These are phyloP conservation scores for Juglanconis juglandina DNA, from an alignment of 2,329 filamentous ascomycete species.

Conservation along the genomic window DNA sequence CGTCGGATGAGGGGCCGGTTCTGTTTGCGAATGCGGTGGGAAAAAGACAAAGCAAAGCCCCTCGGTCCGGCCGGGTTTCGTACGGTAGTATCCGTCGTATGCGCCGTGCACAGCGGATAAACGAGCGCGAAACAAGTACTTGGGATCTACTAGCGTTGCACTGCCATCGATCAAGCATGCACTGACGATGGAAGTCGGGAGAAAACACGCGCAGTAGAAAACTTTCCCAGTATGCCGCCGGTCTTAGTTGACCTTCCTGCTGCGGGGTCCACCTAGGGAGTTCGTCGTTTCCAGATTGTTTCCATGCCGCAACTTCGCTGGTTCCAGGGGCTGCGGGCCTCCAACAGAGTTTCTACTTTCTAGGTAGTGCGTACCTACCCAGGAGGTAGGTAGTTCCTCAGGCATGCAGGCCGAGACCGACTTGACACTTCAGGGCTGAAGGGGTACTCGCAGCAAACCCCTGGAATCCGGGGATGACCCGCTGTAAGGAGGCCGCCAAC, in stretches of 20 bases:
- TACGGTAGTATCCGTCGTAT: background rate
- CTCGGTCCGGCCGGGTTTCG: background rate
- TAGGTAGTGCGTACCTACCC: background rate
- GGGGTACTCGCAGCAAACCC: background rate
- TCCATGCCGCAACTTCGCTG: too few species aligned
- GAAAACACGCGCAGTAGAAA: too few species aligned
- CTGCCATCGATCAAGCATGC: background rate
- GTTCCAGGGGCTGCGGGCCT: too few species aligned
- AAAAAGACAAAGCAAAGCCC: background rate
- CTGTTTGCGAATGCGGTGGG: background rate
- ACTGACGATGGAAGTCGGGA: too few species aligned
- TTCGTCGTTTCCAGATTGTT: too few species aligned
- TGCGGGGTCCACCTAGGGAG: too few species aligned
- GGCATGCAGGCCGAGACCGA: background rate
- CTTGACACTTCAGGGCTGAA: background rate
- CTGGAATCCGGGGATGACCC: background rate
- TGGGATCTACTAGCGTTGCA: background rate
- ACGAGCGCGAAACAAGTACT: too few species aligned
- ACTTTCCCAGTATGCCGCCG: too few species aligned
- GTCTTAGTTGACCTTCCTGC: too few species aligned
- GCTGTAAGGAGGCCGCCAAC: conserved; percentile 3
- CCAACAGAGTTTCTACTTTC: background rate
- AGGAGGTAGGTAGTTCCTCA: background rate
- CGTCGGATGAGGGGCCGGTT: background rate
- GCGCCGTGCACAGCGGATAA: too few species aligned